Evolutionary conservation across 345 rosid species (phyloP), one percentile per base, ranked within the genome.

Genomic region (Eucalyptus sideroxylon): DNA sequence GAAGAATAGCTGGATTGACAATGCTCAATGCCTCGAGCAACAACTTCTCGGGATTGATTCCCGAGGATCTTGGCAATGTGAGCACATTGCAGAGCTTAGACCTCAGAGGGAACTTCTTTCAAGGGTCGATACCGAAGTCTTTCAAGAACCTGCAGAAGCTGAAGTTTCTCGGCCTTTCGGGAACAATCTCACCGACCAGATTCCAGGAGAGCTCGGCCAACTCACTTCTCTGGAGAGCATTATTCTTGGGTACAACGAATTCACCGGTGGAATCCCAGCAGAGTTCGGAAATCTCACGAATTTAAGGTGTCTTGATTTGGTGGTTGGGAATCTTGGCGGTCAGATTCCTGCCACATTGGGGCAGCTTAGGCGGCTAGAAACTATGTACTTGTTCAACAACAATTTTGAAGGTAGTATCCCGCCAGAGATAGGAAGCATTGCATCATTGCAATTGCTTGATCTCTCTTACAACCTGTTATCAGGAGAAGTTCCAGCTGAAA

Each of bases 1-100:
- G 95, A 34, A 93, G 92, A 77, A 91, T 95, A 77, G 87, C 91
- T 60, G 96, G 95, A 34, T 92, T 97, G 27, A 91, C 92, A 30
- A 94, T 92, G 47, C 90, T 97, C 65, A 96, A 97, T 94, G 99
- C 96, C 90, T 98, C 99, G 13, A 94, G 98, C 90, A 98, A 98
- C 89, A 96, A 91, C 87, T 95, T 98, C 93, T 87, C 95, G 6
- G 99, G 99, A 62, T 87, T 92, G 77, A 91, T 97, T 67, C 96
- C 97, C 9, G 97, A 96, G 86, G 98, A 95, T 92, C 92, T 97
- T 45, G 98, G 97, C 69, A 93, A 94, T 91, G 95, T 93, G 86
- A 92, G 93, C 69, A 91, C 94, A 55, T 91, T 98, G 88, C 94
- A 96, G 93, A 92, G 89, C 90, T 93, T 98, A 87, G 99, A 98